Percentiles rank a stretch among this genome's conserved stretches.
These are phyloP conservation scores for Colletotrichum acutatum DNA, from an alignment of 2,329 filamentous ascomycete species.

Conservation along the genomic window DNA sequence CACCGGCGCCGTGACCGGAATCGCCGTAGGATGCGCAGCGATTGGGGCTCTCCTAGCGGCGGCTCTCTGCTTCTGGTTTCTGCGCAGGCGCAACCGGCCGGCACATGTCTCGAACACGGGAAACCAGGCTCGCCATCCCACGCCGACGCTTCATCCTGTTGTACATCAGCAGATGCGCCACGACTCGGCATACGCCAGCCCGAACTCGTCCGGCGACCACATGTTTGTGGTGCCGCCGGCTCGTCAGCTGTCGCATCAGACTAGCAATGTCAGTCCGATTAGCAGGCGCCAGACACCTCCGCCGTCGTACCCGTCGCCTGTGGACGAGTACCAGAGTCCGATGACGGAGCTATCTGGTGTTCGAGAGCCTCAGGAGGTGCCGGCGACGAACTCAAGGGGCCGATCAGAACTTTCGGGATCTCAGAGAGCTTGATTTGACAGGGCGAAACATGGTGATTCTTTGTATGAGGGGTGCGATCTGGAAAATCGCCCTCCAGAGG, in stretches of 20 bases:
- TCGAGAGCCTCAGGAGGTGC: slow-evolving; percentile 21
- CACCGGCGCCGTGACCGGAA: slow-evolving; percentile 9
- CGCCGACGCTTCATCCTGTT: slow-evolving; percentile 1
- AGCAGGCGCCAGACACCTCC: slow-evolving; percentile 25
- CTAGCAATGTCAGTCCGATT: slow-evolving; percentile 20
- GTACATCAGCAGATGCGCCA: slow-evolving; percentile 11
- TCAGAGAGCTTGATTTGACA: not conserved
- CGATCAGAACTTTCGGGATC: slow-evolving; percentile 7
- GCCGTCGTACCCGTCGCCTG: slow-evolving; percentile 22
- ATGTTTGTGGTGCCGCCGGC: slow-evolving; percentile 10
- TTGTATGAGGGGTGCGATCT: not conserved
- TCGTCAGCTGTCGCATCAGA: slow-evolving; percentile 8
- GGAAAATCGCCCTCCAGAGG: not conserved
- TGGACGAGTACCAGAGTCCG: slow-evolving; percentile 9
- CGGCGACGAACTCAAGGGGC: slow-evolving; percentile 6
- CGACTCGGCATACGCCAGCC: slow-evolving; percentile 11
- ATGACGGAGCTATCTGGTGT: slow-evolving; percentile 20
- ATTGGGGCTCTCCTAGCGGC: slow-evolving; percentile 3
- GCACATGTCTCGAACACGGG: not conserved
- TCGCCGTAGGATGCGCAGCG: slow-evolving; percentile 12
- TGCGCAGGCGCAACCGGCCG: not conserved
- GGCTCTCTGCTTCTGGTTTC: slow-evolving; percentile 12
- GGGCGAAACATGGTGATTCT: not conserved
- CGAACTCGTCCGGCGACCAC: slow-evolving; percentile 19
- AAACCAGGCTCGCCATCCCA: not conserved